These are phyloP conservation scores for Ascochyta viciae-villosae DNA, from an alignment of 2,329 filamentous ascomycete species.

Conservation along the genomic window DNA sequence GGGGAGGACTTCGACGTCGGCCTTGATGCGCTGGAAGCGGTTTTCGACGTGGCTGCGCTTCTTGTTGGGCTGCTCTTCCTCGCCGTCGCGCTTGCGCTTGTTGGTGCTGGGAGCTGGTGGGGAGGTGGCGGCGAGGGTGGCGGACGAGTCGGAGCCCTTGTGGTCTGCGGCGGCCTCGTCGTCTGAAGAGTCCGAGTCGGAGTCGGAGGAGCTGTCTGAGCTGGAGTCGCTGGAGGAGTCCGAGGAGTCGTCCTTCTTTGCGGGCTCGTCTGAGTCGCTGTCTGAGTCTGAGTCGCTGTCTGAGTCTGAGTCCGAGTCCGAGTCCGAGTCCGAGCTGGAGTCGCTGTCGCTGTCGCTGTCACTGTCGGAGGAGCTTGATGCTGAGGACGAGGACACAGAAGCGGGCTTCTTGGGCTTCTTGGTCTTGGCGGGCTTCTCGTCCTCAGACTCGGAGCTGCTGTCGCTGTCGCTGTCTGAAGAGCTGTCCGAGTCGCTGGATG, in stretches of 20 bases:
- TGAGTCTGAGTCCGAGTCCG: conserved; percentile 14
- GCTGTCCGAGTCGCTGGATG: conserved; percentile 35
- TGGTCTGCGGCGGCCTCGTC: conserved; percentile 22
- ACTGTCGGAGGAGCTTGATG: conserved; percentile 37
- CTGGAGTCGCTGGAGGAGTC: conserved; percentile 25
- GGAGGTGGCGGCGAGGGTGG: conserved; percentile 42
- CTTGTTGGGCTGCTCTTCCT: conserved; percentile 43
- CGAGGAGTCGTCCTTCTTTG: conserved; percentile 31
- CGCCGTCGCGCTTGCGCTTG: conserved; percentile 53
- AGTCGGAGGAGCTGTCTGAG: conserved; percentile 29
- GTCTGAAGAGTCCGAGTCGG: conserved; percentile 28
- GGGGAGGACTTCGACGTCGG: conserved; percentile 71
- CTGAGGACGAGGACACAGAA: conserved; percentile 39
- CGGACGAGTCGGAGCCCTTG: conserved; percentile 52
- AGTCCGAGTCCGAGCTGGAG: conserved; percentile 24
- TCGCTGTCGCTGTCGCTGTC: conserved; percentile 31
- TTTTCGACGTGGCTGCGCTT: conserved; percentile 47
- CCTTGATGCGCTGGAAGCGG: conserved; percentile 80
- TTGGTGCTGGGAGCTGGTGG: conserved; percentile 41
- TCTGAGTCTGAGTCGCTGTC: conserved; percentile 24
- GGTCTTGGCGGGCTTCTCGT: conserved; percentile 26
- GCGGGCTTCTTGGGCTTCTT: conserved; percentile 38
- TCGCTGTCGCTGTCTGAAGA: conserved; percentile 33
- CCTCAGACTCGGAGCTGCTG: conserved; percentile 38
- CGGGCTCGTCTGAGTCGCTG: conserved; percentile 31